Base-by-base conservation (phyloP, 2,329 filamentous ascomycete species). In the Waltergamsia citrina region DNA sequence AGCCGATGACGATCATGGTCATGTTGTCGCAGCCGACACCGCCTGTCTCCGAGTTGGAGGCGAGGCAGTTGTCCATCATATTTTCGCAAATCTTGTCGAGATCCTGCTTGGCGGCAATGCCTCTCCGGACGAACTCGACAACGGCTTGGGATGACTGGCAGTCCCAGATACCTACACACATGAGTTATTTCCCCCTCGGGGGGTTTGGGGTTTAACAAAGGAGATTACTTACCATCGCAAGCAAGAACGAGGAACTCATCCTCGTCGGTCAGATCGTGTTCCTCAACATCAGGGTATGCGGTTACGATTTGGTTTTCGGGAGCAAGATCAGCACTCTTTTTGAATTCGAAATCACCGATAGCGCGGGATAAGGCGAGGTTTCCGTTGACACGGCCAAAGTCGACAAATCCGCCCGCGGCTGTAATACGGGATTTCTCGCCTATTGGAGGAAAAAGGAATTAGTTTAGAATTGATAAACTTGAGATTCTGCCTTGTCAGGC, bases 41-140 rank as follows among this genome's bases (percentile, higher is more conserved):
- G 36, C 92, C 92, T 21, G 90, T 95, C 64, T 98, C 92, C 46
- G 88, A 94, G 73, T 94, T 96, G 41, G 88, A 94, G 26, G 92
- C 88, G 44, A 98, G 71, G 57, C 92, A 98, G 67, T 96, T 98
- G 69, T 98, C 90, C 92, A 98, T 98, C 86, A 98, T 94, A 67
- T 98, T 98, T 65, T 98, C 92, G 60, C 90, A 96, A 51, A 98
- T 96, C 57, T 85, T 84, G 36, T 88, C 79, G 33, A 98, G 74
- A 32, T 93, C 84, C 63, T 98, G 92, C 69, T 94, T 94, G 33
- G 88, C 88, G 32, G 87, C 90, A 57, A 98, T 94, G 37, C 92
- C 92, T 54, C 92, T 82, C 57, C 92, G 78, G 43, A 96, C 92
- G 55, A 98, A 98, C 61, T 98, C 92, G 47, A 96, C 69, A 22